phyloP scores from a whole-genome alignment of 2,329 filamentous ascomycete species.

The Fusarium papillatum region DNA sequence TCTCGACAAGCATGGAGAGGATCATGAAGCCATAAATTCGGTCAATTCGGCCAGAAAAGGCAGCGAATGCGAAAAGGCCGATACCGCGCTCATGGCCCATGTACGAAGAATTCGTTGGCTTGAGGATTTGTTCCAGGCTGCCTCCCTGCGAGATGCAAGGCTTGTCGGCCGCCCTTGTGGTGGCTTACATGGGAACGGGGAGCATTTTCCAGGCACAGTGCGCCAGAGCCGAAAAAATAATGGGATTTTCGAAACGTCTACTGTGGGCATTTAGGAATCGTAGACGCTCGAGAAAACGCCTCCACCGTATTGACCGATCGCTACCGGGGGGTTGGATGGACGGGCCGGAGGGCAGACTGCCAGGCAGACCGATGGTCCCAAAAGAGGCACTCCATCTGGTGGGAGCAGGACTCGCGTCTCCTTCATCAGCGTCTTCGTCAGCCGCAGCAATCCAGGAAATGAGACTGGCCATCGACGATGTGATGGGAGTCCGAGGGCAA shows the following conservation, averaged over 20 bases:
- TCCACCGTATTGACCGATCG: slow-evolving; percentile 28
- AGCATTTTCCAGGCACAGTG: slow-evolving; percentile 34
- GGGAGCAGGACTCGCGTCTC: slow-evolving; percentile 26
- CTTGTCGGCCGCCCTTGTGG: slow-evolving; percentile 11
- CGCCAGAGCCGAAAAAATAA: slow-evolving; percentile 13
- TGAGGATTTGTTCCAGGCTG: slow-evolving; percentile 11
- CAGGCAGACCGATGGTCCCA: slow-evolving; percentile 30
- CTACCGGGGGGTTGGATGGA: slow-evolving; percentile 18
- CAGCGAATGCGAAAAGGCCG: slow-evolving; percentile 17
- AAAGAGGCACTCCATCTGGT: slow-evolving; percentile 7
- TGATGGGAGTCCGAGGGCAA: slow-evolving; percentile 12
- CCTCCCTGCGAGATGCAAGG: slow-evolving; percentile 27
- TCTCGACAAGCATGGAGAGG: slow-evolving; percentile 4
- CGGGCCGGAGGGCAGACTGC: slow-evolving; percentile 36
- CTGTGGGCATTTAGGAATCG: slow-evolving; percentile 21
- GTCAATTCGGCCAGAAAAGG: slow-evolving; percentile 19
- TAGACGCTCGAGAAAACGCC: slow-evolving; percentile 16
- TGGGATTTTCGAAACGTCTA: slow-evolving; percentile 9
- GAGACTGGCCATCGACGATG: slow-evolving; percentile 31
- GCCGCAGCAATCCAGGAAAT: slow-evolving; percentile 25
- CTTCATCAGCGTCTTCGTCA: slow-evolving; percentile 37
- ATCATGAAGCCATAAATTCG: background rate
- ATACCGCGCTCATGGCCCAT: slow-evolving; percentile 25
- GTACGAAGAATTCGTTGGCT: slow-evolving; percentile 11
- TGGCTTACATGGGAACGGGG: slow-evolving; percentile 27